Evolutionary conservation across 768 basidiomycete genomes (phyloP).

Genomic region (Psilocybe subaeruginosa): DNA sequence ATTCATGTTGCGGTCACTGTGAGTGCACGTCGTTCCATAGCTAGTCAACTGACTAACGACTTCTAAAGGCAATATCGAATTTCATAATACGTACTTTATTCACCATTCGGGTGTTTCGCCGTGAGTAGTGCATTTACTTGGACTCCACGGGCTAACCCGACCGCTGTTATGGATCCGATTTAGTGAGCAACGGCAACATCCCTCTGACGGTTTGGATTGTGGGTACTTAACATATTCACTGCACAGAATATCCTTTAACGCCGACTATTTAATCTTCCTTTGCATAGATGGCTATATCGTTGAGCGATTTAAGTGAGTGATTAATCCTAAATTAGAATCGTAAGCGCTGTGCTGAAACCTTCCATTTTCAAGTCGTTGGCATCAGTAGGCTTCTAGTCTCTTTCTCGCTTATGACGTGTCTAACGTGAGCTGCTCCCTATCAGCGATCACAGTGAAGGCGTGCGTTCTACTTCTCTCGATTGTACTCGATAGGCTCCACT

Average conservation of each 20-base stretch:
- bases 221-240: slow-evolving; percentile 23
- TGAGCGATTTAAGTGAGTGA: slow-evolving; percentile 48
- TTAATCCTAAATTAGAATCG: background rate
- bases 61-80: slow-evolving; percentile 47
- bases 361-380: slow-evolving; percentile 32
- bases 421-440: background rate
- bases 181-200: slow-evolving; percentile 50
- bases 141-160: too few species aligned
- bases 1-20: slow-evolving; percentile 60
- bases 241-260: background rate
- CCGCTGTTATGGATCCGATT: background rate
- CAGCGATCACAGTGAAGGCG: slow-evolving; percentile 59
- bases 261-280: background rate
- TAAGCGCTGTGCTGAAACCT: background rate
- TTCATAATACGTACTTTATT: slow-evolving; percentile 57
- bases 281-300: slow-evolving; percentile 38
- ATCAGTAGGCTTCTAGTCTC: slow-evolving; percentile 31
- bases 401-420: background rate
- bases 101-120: slow-evolving; percentile 48
- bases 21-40: slow-evolving; percentile 21
- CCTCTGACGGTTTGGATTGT: slow-evolving; percentile 49
- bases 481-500: background rate
- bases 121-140: slow-evolving; percentile 31
- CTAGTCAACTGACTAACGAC: background rate
- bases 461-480: slow-evolving; percentile 27